Percentiles rank a stretch among this genome's conserved stretches.
These are phyloP conservation scores for Globisporangium camurandrum DNA, from an alignment of 352 stramenopile genomes.

Conservation along the genomic window DNA sequence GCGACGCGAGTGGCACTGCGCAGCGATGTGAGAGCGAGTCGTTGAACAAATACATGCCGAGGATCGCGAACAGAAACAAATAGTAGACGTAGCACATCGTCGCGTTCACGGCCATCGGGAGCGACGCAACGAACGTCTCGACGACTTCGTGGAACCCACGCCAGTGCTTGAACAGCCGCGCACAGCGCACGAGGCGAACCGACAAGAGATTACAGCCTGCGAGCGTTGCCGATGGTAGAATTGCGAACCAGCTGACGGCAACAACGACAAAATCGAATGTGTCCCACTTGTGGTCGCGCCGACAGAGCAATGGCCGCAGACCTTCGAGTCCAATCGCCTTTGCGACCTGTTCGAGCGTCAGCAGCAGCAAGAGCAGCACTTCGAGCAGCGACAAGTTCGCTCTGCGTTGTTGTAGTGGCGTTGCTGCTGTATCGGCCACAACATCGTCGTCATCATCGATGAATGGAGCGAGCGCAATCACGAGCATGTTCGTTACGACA, in stretches of 20 bases:
- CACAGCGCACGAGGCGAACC: slow-evolving; percentile 62
- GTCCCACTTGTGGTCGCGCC: slow-evolving; percentile 68
- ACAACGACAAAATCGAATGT: slow-evolving; percentile 59
- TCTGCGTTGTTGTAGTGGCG: slow-evolving; percentile 7
- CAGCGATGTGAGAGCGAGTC: slow-evolving; percentile 74
- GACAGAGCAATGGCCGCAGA: slow-evolving; percentile 39
- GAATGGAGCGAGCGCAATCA: slow-evolving; percentile 57
- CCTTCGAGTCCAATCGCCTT: slow-evolving; percentile 66
- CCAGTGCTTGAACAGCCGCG: slow-evolving; percentile 65
- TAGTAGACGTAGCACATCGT: slow-evolving; percentile 82
- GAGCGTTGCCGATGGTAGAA: slow-evolving; percentile 32
- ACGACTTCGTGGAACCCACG: slow-evolving; percentile 73
- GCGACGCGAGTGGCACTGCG: slow-evolving; percentile 19
- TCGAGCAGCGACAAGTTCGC: slow-evolving; percentile 52
- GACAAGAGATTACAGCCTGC: slow-evolving; percentile 66
- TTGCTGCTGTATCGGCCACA: not conserved
- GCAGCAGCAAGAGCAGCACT: slow-evolving; percentile 48
- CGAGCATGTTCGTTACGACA: slow-evolving; percentile 58
- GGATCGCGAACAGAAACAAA: slow-evolving; percentile 76
- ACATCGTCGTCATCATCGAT: slow-evolving; percentile 30
- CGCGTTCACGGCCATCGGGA: slow-evolving; percentile 69
- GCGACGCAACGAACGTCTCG: slow-evolving; percentile 59
- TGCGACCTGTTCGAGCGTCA: slow-evolving; percentile 57
- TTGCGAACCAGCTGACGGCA: slow-evolving; percentile 51
- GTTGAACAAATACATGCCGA: slow-evolving; percentile 85